Conservation (phyloP, 2,329 filamentous ascomycete species). For the Aureobasidium sp. region DNA sequence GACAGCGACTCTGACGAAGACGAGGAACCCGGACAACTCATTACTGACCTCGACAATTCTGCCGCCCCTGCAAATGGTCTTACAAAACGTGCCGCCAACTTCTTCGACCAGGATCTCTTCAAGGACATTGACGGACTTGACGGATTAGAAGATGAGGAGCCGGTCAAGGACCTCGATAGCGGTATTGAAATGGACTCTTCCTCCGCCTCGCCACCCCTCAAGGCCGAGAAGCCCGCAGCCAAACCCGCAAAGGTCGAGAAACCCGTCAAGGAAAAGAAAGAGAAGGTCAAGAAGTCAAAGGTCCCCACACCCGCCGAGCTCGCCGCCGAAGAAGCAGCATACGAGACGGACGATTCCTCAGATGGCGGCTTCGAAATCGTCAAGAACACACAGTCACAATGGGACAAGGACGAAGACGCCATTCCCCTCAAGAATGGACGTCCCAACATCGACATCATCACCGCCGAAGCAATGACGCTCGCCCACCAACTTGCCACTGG, state of each 20-base stretch:
- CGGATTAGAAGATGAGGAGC: conserved; percentile 41
- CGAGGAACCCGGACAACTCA: conserved; percentile 38
- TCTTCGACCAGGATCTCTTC: conserved; percentile 95
- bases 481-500: conserved; percentile 87
- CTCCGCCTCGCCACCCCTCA: conserved; percentile 21
- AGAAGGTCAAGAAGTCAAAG: neutral
- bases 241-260: conserved; percentile 20
- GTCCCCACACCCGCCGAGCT: conserved; percentile 10
- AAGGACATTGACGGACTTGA: conserved; percentile 65
- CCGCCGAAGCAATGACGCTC: conserved; percentile 97
- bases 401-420: conserved; percentile 53
- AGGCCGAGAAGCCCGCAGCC: conserved; percentile 16
- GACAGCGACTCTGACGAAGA: conserved; percentile 54
- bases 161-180: conserved; percentile 38
- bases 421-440: conserved; percentile 48
- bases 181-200: conserved; percentile 30
- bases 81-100: conserved; percentile 77
- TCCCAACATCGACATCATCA: conserved; percentile 92
- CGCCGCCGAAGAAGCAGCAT: conserved; percentile 24
- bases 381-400: conserved; percentile 48
- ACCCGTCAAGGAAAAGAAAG: conserved; percentile 12
- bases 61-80: conserved; percentile 49
- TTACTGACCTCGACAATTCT: conserved; percentile 54
- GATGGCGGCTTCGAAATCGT: conserved; percentile 58
- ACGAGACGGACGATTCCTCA: conserved; percentile 29